These are phyloP conservation scores for Phycomyces blakesleeanus DNA, from an alignment of 192 early-diverging fungal genomes.

Conservation along the genomic window DNA sequence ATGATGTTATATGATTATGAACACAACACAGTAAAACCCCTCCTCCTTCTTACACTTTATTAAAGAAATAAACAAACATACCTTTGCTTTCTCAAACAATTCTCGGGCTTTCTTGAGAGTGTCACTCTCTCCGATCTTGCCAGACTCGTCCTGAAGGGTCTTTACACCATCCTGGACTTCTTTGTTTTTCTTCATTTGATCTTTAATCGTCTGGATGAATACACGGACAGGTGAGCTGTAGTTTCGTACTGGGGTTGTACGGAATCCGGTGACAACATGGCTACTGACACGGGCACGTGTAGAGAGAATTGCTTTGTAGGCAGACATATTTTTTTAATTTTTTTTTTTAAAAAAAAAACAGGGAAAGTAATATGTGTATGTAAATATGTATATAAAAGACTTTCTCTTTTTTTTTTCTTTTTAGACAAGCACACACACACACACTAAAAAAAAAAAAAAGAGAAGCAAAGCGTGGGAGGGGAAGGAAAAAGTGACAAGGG, in stretches of 20 bases:
- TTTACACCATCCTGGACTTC: slow-evolving; percentile 91
- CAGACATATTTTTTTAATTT: background rate
- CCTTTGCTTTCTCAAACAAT: slow-evolving; percentile 56
- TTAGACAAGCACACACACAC: too few species aligned
- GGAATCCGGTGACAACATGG: background rate
- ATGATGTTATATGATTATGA: too few species aligned
- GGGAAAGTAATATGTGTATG: too few species aligned
- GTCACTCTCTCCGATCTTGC: slow-evolving; percentile 81
- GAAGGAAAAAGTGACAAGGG: too few species aligned
- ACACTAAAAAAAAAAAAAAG: too few species aligned
- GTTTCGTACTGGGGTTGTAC: slow-evolving; percentile 16
- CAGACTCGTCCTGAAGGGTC: slow-evolving; percentile 78
- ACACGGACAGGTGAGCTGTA: slow-evolving; percentile 58
- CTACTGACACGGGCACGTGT: background rate
- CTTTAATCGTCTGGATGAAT: slow-evolving; percentile 87
- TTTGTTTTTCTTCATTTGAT: slow-evolving; percentile 92
- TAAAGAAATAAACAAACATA: slow-evolving; percentile 13
- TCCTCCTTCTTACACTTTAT: too few species aligned
- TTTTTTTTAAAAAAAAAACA: too few species aligned
- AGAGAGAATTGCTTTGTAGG: slow-evolving; percentile 9
- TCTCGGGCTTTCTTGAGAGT: slow-evolving; percentile 85
- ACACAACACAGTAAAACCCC: too few species aligned
- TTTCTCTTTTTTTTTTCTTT: too few species aligned
- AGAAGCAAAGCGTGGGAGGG: too few species aligned
- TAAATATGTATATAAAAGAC: too few species aligned